Evolutionary conservation across 495 filamentous ascomycete genomes (phyloP), one percentile per base, ranked within the genome.

Genomic region (Xylaria bambusicola): DNA sequence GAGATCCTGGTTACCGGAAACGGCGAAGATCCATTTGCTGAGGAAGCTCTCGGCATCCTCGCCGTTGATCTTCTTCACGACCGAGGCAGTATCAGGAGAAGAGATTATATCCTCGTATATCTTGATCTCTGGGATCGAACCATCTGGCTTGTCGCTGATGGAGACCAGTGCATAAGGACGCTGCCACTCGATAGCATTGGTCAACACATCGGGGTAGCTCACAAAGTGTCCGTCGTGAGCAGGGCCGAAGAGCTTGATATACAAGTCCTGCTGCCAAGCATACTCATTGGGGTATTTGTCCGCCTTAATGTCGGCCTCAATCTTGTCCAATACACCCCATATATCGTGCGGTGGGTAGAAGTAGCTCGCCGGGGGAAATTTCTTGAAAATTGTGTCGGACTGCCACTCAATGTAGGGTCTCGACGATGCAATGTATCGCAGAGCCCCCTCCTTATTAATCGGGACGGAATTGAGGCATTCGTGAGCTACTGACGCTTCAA

Each of bases 171-270:
- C 63, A 17, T 58, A 60, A 6, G 70, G 61, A 10, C 75, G 62
- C 42, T 63, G 66, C 61, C 62, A 78, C 52, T 73, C 64, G 17
- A 78, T 59, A 0, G 70, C 75, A 8, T 64, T 65, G 5, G 73
- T 73, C 7, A 81, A 36, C 48, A 66, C 62, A 62, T 80, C 77
- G 1, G 75, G 75, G 21, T 74, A 75, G 46, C 71, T 63, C 9
- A 71, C 62, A 49, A 79, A 75, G 52, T 81, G 79, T 12, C 77
- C 77, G 48, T 81, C 79, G 55, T 81, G 78, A 7, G 67, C 71
- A 13, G 66, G 66, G 0, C 67, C 71, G 47, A 77, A 74, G 7
- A 75, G 58, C 45, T 66, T 72, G 7, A 38, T 24, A 38, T 69
- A 66, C 6, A 81, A 50, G 56, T 78, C 75, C 20, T 55, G 64